Evolutionary conservation across 2,329 filamentous ascomycete genomes (phyloP), one percentile per base, ranked within the genome.

Genomic region (Curvularia sp.): DNA sequence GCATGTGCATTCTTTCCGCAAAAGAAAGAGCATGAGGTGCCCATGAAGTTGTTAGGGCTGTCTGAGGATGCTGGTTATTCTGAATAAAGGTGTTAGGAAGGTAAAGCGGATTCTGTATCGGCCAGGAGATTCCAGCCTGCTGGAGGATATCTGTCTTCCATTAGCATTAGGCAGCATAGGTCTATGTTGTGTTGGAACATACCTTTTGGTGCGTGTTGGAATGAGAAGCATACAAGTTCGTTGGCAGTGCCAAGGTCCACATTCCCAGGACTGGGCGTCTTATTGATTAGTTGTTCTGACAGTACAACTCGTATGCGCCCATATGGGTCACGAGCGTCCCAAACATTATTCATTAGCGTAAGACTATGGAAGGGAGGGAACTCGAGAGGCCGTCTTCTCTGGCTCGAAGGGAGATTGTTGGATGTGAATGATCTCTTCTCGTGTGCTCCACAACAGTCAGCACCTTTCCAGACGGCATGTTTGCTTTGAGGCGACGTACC

Each of bases 131-230:
- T 3, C 84, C 84, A 2, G 87, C 87, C 59, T 80, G 82, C 75
- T 95, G 90, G 28, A 96, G 83, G 23, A 93, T 81, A 41, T 90
- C 92, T 92, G 64, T 15, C 6, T 19, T 59, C 76, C 67, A 48
- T 66, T 19, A 63, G 59, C 7, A 32, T 21, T 19, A 2, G 4
- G 23, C 28, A 38, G 27, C 9, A 34, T 36, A 32, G 1, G 9
- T 12, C 1, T 15, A 3, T n/a, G 3, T 5, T 19, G 19, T 27
- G 43, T 12, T 15, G 5, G 15, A 18, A 77, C 82, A 65, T 79
- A 94, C 92, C 84, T 53, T 90, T 78, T 1, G 92, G 92, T 32
- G 90, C 92, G 80, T 95, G 91, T 70, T 95, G 91, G 68, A 96
- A 96, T 1, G 92, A 89, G 75, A 96, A 95, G 13, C 85, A 85